Percentiles rank a stretch among this genome's conserved stretches.
Evolutionary conservation across 441 rosid genomes (phyloP).

Genomic region (Pelargonium myrrhifolium): DNA sequence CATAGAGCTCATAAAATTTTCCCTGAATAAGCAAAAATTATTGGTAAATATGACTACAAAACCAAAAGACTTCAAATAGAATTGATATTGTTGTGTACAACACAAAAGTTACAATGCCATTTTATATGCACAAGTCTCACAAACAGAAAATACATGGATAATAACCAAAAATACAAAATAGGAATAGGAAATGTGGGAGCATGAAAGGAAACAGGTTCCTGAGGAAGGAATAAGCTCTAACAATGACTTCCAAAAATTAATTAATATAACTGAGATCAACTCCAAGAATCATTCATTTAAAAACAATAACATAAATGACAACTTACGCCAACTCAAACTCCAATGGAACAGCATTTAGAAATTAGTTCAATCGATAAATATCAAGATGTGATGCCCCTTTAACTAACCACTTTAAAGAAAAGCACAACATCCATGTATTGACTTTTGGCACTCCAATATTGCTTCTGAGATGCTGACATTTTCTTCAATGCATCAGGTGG

Average conservation of each 20-base stretch:
- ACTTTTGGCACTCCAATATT: slow-evolving; percentile 80
- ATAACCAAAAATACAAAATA: background rate
- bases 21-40: slow-evolving; percentile 44
- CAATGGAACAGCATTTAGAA: background rate
- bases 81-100: background rate
- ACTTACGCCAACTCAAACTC: background rate
- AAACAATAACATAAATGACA: slow-evolving; percentile 5
- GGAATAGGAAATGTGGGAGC: background rate
- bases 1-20: slow-evolving; percentile 91
- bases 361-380: background rate
- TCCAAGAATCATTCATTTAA: background rate
- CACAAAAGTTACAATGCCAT: background rate
- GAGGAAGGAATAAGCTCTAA: slow-evolving; percentile 1
- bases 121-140: background rate
- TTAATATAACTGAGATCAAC: background rate
- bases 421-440: slow-evolving; percentile 85
- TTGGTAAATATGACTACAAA: background rate
- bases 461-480: slow-evolving; percentile 91
- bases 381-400: slow-evolving; percentile 4
- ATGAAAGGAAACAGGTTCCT: slow-evolving; percentile 3
- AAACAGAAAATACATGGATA: background rate
- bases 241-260: background rate
- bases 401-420: slow-evolving; percentile 97
- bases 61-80: background rate
- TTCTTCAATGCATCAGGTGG: slow-evolving; percentile 65